Evolutionary conservation across 2,329 filamentous ascomycete genomes (phyloP), one percentile per base, ranked within the genome.

Genomic region (Lecanicillium sp.): DNA sequence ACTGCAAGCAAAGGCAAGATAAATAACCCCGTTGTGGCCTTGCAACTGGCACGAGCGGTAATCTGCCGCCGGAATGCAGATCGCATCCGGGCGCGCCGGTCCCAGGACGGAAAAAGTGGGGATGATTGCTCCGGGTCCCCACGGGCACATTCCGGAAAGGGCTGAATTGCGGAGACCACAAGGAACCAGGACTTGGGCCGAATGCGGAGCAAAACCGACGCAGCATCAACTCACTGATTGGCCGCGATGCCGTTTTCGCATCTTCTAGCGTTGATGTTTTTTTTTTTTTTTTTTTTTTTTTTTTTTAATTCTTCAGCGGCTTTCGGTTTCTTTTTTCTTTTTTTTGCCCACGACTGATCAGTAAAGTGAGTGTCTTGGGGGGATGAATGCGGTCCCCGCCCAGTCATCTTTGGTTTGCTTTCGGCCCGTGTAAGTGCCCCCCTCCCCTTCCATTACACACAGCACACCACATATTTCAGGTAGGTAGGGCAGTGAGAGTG

Each of bases 41-140:
- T 29, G 7, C 7, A 12, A 21, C 23, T 37, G 43, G 33, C 24
- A 30, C 33, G 33, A 12, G 24, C 26, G 15, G 23, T 36, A 46
- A 46, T 46, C n/a, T 46, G 44, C 44, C 35, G 27, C 35, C 44
- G 44, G 44, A 46, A 46, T 46, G 44, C 20, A 39, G 24, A 23
- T 43, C 29, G n/a, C 30, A 33, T 33, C 10, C n/a, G n/a, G 30
- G n/a, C n/a, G 30, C n/a, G 30, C 43, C 24, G 43, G 17, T 20
- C 14, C 20, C 19, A n/a, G n/a, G n/a, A 12, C 20, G 41, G 30
- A n/a, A 32, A 11, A 36, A 36, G 30, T 23, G 41, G 41, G 19
- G 21, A n/a, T n/a, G n/a, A n/a, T n/a, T n/a, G n/a, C n/a, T n/a
- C n/a, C n/a, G 9, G 9, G n/a, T 10, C 19, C 2, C 8, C 23